These are phyloP conservation scores for Russula emetica DNA, from an alignment of 768 basidiomycete species.

Conservation along the genomic window DNA sequence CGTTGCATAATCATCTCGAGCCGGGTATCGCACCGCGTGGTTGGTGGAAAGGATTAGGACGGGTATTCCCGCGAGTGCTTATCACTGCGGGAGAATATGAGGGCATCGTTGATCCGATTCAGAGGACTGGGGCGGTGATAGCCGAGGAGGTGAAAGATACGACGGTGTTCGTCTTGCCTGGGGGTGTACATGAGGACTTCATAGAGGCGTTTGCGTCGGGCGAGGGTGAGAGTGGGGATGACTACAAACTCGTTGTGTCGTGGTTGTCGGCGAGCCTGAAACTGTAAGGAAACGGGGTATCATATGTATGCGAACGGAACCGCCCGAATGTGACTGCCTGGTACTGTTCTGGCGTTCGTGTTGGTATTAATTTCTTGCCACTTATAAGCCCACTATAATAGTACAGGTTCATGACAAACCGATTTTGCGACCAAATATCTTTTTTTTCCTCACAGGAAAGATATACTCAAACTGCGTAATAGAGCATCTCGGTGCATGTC, in stretches of 20 bases:
- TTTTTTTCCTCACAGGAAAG: no score
- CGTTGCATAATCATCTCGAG: constrained; percentile 3
- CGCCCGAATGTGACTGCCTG: no score
- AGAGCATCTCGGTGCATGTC: no score
- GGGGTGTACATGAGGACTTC: constrained; percentile 23
- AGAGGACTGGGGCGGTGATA: not conserved
- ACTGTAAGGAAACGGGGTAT: not conserved
- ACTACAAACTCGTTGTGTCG: constrained; percentile 1
- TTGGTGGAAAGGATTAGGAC: constrained; percentile 1
- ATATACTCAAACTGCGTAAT: no score
- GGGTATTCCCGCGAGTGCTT: constrained; percentile 1
- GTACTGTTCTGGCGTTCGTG: no score
- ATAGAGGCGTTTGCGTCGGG: not conserved
- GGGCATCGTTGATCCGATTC: constrained; percentile 2
- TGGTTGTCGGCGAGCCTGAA: not conserved
- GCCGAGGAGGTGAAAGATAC: constrained; percentile 1
- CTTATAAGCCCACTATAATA: no score
- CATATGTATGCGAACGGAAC: no score
- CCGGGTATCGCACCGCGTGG: constrained; percentile 1
- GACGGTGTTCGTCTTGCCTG: constrained; percentile 2
- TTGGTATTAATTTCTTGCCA: no score
- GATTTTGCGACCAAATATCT: no score
- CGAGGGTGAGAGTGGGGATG: constrained; percentile 5
- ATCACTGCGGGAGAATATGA: constrained; percentile 5
- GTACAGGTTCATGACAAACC: no score